Evolutionary conservation across 148 eudicot genomes (phyloP).

Genomic region (Rhododendron henanense): DNA sequence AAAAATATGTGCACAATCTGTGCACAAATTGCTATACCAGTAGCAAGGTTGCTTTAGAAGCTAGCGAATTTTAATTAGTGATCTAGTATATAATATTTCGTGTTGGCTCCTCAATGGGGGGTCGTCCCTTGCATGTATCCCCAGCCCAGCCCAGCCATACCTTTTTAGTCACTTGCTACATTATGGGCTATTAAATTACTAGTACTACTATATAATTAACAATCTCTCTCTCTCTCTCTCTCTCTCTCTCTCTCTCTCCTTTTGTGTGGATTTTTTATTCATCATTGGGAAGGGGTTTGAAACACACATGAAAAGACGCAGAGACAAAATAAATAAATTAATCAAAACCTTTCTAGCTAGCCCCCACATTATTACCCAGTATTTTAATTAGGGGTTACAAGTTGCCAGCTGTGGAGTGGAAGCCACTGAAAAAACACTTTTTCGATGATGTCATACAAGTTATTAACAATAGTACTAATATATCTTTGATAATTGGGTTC

Average conservation of each 20-base stretch:
- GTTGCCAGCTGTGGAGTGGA: neutral
- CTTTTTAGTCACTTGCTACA: neutral
- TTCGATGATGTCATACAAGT: neutral
- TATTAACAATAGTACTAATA: neutral
- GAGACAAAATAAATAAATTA: neutral
- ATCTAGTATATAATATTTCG: neutral
- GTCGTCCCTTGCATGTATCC: neutral
- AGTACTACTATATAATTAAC: no score
- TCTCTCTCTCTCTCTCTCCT: neutral
- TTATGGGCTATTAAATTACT: slow-evolving; percentile 10
- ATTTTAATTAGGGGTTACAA: neutral
- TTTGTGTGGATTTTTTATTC: neutral
- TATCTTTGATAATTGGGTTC: neutral
- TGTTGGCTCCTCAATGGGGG: neutral
- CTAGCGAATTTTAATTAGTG: neutral
- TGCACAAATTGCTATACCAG: no score
- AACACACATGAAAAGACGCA: neutral
- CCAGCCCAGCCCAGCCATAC: neutral
- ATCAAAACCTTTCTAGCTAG: neutral
- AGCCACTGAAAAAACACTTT: neutral
- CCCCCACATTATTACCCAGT: neutral
- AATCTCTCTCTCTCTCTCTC: neutral
- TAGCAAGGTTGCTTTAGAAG: no score
- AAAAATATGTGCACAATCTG: no score
- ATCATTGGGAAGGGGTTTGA: neutral